Percentiles rank a stretch among this genome's conserved stretches.
These are phyloP conservation scores for Rutstroemia sp. DNA, from an alignment of 2,329 filamentous ascomycete species.

Conservation along the genomic window DNA sequence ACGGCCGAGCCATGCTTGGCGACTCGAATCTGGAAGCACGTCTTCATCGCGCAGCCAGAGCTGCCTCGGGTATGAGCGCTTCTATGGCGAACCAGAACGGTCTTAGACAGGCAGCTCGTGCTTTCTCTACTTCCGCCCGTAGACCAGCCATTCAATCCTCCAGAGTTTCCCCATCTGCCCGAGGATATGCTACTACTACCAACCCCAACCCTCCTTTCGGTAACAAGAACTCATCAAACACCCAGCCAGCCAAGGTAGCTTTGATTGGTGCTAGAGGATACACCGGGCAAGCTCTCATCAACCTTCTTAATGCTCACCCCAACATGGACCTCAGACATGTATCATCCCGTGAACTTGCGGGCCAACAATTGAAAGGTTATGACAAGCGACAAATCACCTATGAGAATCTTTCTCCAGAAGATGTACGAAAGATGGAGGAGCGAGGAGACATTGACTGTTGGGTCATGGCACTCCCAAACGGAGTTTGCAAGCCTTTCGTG, in stretches of 20 bases:
- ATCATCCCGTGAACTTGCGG: conserved; percentile 84
- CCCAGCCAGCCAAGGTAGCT: conserved; percentile 69
- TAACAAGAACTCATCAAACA: conserved; percentile 80
- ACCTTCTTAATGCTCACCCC: conserved; percentile 79
- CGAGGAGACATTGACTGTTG: conserved; percentile 85
- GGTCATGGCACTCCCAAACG: conserved; percentile 96
- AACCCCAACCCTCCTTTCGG: conserved; percentile 89
- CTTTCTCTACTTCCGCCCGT: conserved; percentile 56
- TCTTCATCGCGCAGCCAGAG: conserved; percentile 68
- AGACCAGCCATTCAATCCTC: conserved; percentile 27
- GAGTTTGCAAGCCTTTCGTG: conserved; percentile 88
- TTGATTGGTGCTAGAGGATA: conserved; percentile 91
- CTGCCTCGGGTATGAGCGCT: conserved; percentile 53
- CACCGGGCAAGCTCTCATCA: conserved; percentile 85
- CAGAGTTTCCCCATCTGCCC: conserved; percentile 25
- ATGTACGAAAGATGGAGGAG: conserved; percentile 77
- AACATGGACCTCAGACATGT: conserved; percentile 86
- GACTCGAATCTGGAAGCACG: conserved; percentile 85
- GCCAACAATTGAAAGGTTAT: conserved; percentile 83
- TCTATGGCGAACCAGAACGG: conserved; percentile 33
- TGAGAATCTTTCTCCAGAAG: conserved; percentile 81
- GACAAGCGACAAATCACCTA: conserved; percentile 87
- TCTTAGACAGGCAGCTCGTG: conserved; percentile 55
- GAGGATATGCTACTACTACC: conserved; percentile 55
- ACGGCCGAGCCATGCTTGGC: conserved; percentile 80